Evolutionary conservation across 805 yeast genomes (phyloP), one percentile per base, ranked within the genome.

Genomic region (Pichia nakasei): DNA sequence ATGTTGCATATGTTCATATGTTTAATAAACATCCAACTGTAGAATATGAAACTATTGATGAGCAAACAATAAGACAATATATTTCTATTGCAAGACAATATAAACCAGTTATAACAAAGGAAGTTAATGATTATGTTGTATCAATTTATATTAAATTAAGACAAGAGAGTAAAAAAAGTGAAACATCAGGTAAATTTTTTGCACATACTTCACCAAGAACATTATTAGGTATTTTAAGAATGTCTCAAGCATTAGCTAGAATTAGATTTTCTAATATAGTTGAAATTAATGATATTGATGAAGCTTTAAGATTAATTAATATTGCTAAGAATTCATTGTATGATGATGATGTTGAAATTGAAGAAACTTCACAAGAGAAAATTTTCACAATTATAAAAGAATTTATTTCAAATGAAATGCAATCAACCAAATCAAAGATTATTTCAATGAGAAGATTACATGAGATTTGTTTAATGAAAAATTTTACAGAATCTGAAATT

Each of bases 171-270:
- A 85, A 85, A 58, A 69, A 76, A 46, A 83, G 84, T 59, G 85
- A 84, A 58, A 82, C 81, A 50, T 80, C 89, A 29, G 77, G 75
- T 43, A 75, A 76, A 55, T 84, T 87, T 44, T 91, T 91, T 60
- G 79, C 89, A 38, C 97, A 89, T 64, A 83, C 94, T 19, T 89
- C 98, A 1, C 97, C 97, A 46, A 82, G 99, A 70, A 88, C 97
- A 2, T 72, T 93, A 49, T 71, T 93, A 46, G 97, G 93, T 53
- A 82, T 94, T 40, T 67, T 93, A 52, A 81, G 99, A 67, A 72
- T 93, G 73, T 76, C 98, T 1, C 97, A 91, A 66, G 98, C 97
- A 1, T 72, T 85, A 50, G 97, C 98, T 0, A 75, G 96, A 55
- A 72, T 93, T 46, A 74, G 97, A 58, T 86, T 93, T 60, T 80